phyloP scores from a whole-genome alignment of 2,329 filamentous ascomycete genomes.

The Coniochaeta hoffmannii region DNA sequence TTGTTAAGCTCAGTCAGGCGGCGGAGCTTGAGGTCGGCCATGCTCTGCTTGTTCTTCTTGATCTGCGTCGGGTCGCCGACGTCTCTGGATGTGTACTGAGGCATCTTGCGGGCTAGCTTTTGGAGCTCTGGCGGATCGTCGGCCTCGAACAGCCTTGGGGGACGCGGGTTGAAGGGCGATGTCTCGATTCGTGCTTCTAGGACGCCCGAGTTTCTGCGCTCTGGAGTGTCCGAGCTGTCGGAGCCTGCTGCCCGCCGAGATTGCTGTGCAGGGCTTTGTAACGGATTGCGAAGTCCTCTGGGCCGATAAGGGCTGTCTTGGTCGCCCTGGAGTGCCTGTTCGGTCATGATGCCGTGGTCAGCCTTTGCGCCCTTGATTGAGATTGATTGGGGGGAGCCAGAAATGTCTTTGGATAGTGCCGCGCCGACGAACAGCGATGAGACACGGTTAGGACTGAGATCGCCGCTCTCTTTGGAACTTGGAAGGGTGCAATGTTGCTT shows the following conservation, averaged over 20 bases:
- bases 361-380: background rate
- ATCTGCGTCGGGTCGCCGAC: conserved; percentile 61
- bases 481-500: background rate
- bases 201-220: background rate
- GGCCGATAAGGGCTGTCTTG: background rate
- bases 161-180: background rate
- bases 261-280: background rate
- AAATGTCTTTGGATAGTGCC: background rate
- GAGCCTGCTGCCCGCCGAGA: background rate
- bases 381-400: background rate
- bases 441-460: background rate
- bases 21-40: conserved; percentile 96
- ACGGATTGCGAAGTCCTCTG: background rate
- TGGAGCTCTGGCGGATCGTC: background rate
- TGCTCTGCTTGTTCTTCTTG: conserved; percentile 96
- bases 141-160: background rate
- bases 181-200: background rate
- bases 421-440: background rate
- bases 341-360: background rate
- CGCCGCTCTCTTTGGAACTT: background rate
- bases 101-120: conserved; percentile 32
- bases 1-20: conserved; percentile 96
- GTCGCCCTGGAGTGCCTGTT: background rate
- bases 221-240: background rate
- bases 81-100: conserved; percentile 60